phyloP scores from a whole-genome alignment of 805 yeast species.

The Ogataea henricii region DNA sequence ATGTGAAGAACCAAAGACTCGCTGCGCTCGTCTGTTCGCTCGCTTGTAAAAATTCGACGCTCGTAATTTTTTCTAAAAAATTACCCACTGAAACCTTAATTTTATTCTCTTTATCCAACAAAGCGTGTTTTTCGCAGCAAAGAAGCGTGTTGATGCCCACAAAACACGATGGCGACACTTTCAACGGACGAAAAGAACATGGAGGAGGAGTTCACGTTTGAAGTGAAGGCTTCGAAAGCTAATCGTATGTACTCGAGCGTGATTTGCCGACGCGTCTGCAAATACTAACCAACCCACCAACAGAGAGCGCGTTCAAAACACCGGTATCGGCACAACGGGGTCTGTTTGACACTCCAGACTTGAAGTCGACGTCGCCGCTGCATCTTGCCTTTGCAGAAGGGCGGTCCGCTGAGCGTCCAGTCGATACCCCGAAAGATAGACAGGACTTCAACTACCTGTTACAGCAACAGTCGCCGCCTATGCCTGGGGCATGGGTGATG shows the following conservation, averaged over 20 bases:
- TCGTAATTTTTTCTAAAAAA: not conserved
- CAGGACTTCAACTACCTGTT: slow-evolving; percentile 30
- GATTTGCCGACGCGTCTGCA: slow-evolving; percentile 9
- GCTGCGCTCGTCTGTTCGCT: not conserved
- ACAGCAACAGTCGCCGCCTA: slow-evolving; percentile 28
- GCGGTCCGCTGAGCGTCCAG: not conserved
- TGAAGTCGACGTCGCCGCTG: slow-evolving; percentile 32
- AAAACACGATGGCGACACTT: slow-evolving; percentile 6
- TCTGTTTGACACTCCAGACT: slow-evolving; percentile 23
- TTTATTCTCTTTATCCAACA: not conserved
- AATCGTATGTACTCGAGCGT: not conserved
- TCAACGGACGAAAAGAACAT: slow-evolving; percentile 5
- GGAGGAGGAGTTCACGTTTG: slow-evolving; percentile 21
- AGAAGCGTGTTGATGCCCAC: slow-evolving; percentile 1
- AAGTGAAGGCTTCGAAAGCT: slow-evolving; percentile 4
- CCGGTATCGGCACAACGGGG: slow-evolving; percentile 7
- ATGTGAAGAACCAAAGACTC: too few relatives aligned
- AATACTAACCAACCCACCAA: slow-evolving; percentile 5
- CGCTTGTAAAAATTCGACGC: not conserved
- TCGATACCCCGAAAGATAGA: slow-evolving; percentile 18
- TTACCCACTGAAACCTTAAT: not conserved
- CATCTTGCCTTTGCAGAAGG: slow-evolving; percentile 7
- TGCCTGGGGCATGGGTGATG: slow-evolving; percentile 34
- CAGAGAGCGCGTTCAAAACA: slow-evolving; percentile 12
- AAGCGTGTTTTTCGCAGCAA: not conserved